phyloP scores from a whole-genome alignment of 352 stramenopile species.

The Globisporangium apiculatum region DNA sequence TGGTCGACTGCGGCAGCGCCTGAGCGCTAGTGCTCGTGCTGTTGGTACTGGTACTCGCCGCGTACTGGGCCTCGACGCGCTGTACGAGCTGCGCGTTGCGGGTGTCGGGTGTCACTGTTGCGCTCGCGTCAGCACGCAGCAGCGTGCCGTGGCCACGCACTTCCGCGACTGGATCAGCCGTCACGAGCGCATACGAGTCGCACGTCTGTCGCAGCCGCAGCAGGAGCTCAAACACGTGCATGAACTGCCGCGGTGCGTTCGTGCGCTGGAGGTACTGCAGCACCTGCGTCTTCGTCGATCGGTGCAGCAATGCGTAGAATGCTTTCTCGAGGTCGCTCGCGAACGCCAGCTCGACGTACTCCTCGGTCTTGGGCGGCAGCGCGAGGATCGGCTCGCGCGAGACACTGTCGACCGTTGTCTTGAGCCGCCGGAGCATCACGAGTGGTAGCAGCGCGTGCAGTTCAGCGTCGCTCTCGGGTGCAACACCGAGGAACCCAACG shows the following conservation, averaged over 20 bases:
- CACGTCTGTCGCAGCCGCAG: constrained; percentile 84
- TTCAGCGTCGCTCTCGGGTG: constrained; percentile 51
- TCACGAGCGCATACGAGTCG: constrained; percentile 58
- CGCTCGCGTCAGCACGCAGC: constrained; percentile 16
- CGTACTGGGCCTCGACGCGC: constrained; percentile 15
- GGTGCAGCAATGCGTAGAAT: constrained; percentile 74
- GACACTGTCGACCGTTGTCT: constrained; percentile 46
- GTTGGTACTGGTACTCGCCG: too few species aligned
- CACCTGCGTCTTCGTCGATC: constrained; percentile 71
- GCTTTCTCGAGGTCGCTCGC: constrained; percentile 68
- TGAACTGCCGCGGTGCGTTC: constrained; percentile 49
- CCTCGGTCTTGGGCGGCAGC: constrained; percentile 55
- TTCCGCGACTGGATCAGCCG: constrained; percentile 33
- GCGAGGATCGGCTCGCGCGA: constrained; percentile 49
- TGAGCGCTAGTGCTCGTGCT: constrained; percentile 1
- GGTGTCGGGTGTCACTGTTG: constrained; percentile 7
- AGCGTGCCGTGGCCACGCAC: constrained; percentile 23
- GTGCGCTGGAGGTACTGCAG: constrained; percentile 63
- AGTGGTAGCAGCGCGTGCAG: constrained; percentile 68
- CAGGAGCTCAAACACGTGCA: constrained; percentile 88
- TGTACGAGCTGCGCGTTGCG: constrained; percentile 15
- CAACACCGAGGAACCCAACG: constrained; percentile 78
- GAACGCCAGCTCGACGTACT: constrained; percentile 49
- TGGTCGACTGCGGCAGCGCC: constrained; percentile 40
- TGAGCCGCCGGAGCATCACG: constrained; percentile 83